Conservation (phyloP, 2,329 filamentous ascomycete genomes). For the Cordyceps fumosorosea region DNA sequence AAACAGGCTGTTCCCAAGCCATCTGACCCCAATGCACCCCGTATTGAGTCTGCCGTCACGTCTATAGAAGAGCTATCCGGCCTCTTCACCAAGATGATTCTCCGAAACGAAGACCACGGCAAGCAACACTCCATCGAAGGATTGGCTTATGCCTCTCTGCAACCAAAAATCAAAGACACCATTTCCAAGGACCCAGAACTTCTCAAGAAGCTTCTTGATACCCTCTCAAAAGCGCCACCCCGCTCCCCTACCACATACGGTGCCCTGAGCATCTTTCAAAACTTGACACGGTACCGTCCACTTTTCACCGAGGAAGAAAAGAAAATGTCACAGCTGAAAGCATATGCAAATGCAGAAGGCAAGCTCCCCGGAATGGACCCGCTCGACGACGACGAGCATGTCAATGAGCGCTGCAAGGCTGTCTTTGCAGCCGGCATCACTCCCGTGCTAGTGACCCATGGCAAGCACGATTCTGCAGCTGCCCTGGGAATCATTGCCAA, state of each 20-base stretch:
- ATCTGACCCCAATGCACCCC: conserved; percentile 34
- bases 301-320: conserved; percentile 82
- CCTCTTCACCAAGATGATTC: conserved; percentile 60
- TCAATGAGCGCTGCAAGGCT: conserved; percentile 65
- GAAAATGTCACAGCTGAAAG: conserved; percentile 84
- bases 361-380: conserved; percentile 54
- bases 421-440: conserved; percentile 75
- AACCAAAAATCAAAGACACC: conserved; percentile 76
- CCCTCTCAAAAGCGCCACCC: conserved; percentile 50
- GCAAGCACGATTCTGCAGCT: conserved; percentile 63
- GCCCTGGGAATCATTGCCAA: conserved; percentile 67
- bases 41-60: conserved; percentile 47
- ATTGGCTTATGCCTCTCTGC: conserved; percentile 83
- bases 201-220: conserved; percentile 61
- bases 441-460: conserved; percentile 68
- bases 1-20: conserved; percentile 45
- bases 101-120: conserved; percentile 49
- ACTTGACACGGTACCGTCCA: conserved; percentile 76
- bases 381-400: conserved; percentile 69
- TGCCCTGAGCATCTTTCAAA: conserved; percentile 75
- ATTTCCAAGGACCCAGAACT: conserved; percentile 63
- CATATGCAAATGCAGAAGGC: conserved; percentile 83
- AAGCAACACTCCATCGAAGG: conserved; percentile 77
- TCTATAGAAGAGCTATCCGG: conserved; percentile 60
- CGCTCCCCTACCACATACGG: conserved; percentile 75